These are phyloP conservation scores for Tarenaya hassleriana DNA, from an alignment of 345 rosid genomes.

Conservation along the genomic window DNA sequence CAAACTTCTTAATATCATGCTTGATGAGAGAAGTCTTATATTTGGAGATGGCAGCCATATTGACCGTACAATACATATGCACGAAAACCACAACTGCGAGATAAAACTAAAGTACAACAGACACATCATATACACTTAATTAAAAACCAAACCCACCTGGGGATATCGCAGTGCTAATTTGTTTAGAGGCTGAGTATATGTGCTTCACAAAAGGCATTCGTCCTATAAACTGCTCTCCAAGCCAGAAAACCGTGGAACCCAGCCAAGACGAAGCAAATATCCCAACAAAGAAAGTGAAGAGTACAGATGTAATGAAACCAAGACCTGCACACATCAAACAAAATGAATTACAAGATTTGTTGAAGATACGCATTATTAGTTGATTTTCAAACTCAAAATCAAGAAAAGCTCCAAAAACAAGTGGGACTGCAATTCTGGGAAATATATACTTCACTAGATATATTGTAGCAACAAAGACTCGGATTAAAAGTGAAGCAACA, in stretches of 20 bases:
- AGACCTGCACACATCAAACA: conserved; percentile 47
- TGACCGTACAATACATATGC: background rate
- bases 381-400: background rate
- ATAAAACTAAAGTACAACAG: background rate
- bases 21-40: background rate
- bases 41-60: background rate
- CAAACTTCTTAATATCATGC: background rate
- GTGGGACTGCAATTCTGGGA: background rate
- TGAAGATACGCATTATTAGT: background rate
- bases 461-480: background rate
- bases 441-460: background rate
- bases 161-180: conserved; percentile 76
- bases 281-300: conserved; percentile 67
- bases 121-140: background rate
- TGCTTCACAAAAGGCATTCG: conserved; percentile 76
- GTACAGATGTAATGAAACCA: conserved; percentile 70
- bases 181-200: conserved; percentile 78
- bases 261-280: conserved; percentile 85
- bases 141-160: conserved; percentile 42
- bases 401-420: background rate
- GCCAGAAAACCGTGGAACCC: conserved; percentile 68
- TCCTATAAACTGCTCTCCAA: conserved; percentile 80
- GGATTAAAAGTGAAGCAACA: background rate
- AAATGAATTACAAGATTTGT: background rate
- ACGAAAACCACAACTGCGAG: background rate